phyloP scores from a whole-genome alignment of 352 stramenopile species.

The Thalassiosira ordinaria region DNA sequence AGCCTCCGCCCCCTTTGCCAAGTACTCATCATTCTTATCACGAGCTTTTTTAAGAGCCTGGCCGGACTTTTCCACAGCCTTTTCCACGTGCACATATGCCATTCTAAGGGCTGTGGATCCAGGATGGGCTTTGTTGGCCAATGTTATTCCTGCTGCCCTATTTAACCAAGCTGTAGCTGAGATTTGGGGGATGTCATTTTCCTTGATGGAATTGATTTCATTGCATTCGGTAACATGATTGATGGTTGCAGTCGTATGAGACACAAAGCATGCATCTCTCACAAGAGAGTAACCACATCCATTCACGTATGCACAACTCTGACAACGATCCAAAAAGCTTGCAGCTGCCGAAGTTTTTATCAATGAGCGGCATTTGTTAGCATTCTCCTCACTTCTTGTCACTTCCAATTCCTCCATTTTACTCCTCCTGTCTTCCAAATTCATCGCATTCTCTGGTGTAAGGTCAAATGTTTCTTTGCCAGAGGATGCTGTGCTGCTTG shows the following conservation, averaged over 20 bases:
- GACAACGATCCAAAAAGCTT: conserved; percentile 2
- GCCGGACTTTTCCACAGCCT: not conserved
- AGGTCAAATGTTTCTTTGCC: not conserved
- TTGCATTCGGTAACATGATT: not conserved
- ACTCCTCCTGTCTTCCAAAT: too few species aligned
- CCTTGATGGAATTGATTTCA: not conserved
- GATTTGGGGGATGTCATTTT: not conserved
- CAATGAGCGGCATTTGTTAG: not conserved
- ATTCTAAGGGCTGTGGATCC: not conserved
- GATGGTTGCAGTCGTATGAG: not conserved
- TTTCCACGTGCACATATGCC: conserved; percentile 3
- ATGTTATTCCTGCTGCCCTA: not conserved
- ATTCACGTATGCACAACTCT: not conserved
- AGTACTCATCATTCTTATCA: not conserved
- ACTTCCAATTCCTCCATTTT: too few species aligned
- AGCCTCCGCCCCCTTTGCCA: not conserved
- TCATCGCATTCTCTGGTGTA: not conserved
- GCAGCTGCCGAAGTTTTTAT: not conserved
- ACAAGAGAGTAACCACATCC: conserved; percentile 18
- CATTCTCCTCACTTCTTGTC: not conserved
- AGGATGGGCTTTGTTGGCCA: too few species aligned
- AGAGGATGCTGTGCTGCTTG: not conserved
- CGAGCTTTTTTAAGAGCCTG: not conserved
- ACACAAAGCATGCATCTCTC: not conserved
- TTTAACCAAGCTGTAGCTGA: conserved; percentile 4